Conservation (phyloP, 768 basidiomycete species). For the Bullera alba region DNA sequence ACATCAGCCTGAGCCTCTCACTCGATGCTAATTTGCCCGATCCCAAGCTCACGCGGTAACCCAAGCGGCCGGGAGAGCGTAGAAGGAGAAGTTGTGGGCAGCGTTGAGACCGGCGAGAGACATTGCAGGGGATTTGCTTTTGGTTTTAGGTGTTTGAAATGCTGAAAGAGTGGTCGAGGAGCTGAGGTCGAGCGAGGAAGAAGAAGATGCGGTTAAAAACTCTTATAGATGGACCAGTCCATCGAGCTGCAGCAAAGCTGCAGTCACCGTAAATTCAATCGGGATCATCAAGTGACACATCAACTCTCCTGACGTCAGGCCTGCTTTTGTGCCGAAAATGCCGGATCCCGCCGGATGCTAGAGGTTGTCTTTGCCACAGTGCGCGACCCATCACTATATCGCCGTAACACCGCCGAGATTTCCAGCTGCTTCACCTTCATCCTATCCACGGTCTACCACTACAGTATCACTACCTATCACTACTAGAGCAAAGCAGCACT, state of each 20-base stretch:
- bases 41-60: slow-evolving; percentile 16
- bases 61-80: slow-evolving; percentile 32
- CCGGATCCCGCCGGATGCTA: neutral
- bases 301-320: neutral
- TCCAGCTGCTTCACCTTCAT: neutral
- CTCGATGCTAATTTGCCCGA: neutral
- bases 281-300: too few species aligned
- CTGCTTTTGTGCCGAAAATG: too few species aligned
- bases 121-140: slow-evolving; percentile 4
- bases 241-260: too few species aligned
- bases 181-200: neutral
- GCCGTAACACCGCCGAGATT: slow-evolving; percentile 1
- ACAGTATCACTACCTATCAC: too few species aligned
- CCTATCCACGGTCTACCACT: neutral
- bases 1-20: neutral
- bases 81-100: slow-evolving; percentile 32
- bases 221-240: too few species aligned
- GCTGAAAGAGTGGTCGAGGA: neutral
- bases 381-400: neutral
- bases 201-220: neutral
- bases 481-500: too few species aligned
- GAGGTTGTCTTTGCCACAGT: neutral
- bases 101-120: slow-evolving; percentile 16
- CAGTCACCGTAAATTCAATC: too few species aligned
- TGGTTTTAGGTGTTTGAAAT: neutral